A percentile compares a stretch with the other conserved stretches of the same genome.
phyloP scores from a whole-genome alignment of 441 rosid species.

The Corymbia calophylla region DNA sequence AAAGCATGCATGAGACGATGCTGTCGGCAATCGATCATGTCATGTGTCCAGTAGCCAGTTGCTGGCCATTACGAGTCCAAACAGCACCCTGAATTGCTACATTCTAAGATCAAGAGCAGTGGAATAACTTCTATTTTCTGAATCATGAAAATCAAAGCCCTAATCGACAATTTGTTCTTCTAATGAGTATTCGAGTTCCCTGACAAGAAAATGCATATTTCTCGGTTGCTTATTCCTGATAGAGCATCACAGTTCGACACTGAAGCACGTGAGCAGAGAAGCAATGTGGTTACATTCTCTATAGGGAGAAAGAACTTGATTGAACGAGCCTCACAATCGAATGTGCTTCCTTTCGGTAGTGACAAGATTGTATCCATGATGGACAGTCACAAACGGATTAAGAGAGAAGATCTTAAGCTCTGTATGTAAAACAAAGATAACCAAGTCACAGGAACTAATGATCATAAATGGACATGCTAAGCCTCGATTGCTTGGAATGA shows the following conservation, averaged over 20 bases:
- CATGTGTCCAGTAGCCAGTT: no score
- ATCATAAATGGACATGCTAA: background rate
- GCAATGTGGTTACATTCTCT: background rate
- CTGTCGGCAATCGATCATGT: rapidly evolving
- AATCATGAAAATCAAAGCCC: background rate
- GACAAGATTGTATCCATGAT: background rate
- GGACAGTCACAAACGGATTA: background rate
- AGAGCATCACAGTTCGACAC: background rate
- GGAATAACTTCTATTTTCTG: background rate
- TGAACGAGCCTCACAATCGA: background rate
- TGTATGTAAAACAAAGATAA: background rate
- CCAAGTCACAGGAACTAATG: background rate
- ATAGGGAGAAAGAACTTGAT: background rate
- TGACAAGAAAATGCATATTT: background rate
- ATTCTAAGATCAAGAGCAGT: background rate
- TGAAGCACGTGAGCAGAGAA: background rate
- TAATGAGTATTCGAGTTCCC: background rate
- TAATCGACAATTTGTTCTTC: rapidly evolving
- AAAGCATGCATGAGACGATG: no score
- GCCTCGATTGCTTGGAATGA: background rate
- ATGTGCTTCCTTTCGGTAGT: background rate
- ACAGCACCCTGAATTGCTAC: background rate
- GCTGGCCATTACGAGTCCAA: no score
- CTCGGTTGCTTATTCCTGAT: background rate
- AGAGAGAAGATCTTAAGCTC: background rate